Conservation (phyloP, 768 basidiomycete genomes). For the Auriscalpium orientale region DNA sequence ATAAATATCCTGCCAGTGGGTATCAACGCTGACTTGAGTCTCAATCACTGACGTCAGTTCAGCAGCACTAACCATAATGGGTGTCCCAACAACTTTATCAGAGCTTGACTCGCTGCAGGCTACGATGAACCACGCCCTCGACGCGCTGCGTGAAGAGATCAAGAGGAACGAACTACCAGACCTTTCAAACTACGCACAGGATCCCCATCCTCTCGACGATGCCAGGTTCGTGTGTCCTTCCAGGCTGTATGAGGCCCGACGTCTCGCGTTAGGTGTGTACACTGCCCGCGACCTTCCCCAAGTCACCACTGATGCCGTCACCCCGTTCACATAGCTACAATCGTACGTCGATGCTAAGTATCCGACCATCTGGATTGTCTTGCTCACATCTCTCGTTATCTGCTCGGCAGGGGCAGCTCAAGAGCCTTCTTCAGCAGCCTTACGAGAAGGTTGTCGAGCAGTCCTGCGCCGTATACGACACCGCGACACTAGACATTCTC, state of each 20-base stretch:
- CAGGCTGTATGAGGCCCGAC: conserved; percentile 1
- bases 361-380: background rate
- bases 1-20: no score
- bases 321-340: background rate
- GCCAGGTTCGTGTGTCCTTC: background rate
- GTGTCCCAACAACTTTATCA: background rate
- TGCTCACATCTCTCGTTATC: background rate
- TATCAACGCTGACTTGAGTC: no score
- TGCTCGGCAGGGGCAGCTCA: conserved; percentile 12
- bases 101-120: conserved; percentile 12
- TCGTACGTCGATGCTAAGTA: background rate
- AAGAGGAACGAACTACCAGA: background rate
- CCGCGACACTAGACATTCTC: conserved; percentile 11
- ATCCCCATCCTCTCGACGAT: conserved; percentile 2
- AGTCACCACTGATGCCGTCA: background rate
- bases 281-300: background rate
- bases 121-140: conserved; percentile 14
- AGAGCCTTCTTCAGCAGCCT: conserved; percentile 13
- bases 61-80: background rate
- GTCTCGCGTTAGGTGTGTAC: conserved; percentile 2
- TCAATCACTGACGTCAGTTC: background rate
- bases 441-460: conserved; percentile 18
- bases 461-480: conserved; percentile 14
- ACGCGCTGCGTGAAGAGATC: conserved; percentile 8
- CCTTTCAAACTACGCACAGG: background rate